Evolutionary conservation across 129 eudicot species (phyloP).

Genomic region (Tagetes erecta): DNA sequence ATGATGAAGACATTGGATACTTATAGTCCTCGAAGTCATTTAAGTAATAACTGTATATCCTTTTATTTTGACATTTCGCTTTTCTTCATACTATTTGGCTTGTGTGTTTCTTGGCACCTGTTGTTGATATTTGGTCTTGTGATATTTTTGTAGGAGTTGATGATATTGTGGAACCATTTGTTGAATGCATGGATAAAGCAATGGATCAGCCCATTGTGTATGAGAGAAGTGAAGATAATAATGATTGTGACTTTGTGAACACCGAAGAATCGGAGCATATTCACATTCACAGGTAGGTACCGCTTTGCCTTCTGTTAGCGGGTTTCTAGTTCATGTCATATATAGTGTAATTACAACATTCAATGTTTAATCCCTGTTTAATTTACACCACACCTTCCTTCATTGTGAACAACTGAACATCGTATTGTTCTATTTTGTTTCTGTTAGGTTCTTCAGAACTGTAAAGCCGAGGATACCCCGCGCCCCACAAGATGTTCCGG

Average conservation of each 20-base stretch:
- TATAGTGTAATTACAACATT: too few species aligned
- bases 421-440: not conserved
- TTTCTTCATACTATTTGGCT: not conserved
- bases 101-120: not conserved
- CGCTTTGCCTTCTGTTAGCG: not conserved
- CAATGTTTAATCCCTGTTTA: too few species aligned
- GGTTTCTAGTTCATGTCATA: too few species aligned
- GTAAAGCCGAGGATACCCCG: not conserved
- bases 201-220: not conserved
- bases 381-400: too few species aligned
- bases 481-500: too few species aligned
- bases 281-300: not conserved
- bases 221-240: not conserved
- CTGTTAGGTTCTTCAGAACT: not conserved
- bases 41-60: slow-evolving; percentile 1
- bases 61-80: not conserved
- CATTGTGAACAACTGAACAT: not conserved
- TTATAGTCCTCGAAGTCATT: slow-evolving; percentile 27
- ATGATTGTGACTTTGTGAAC: not conserved
- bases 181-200: not conserved
- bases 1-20: slow-evolving; percentile 6
- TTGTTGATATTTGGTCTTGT: not conserved
- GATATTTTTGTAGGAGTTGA: not conserved
- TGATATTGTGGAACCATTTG: not conserved
- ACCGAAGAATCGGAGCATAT: not conserved